Conservation (phyloP, 2,329 filamentous ascomycete species). For the Teratosphaeria nubilosa region DNA sequence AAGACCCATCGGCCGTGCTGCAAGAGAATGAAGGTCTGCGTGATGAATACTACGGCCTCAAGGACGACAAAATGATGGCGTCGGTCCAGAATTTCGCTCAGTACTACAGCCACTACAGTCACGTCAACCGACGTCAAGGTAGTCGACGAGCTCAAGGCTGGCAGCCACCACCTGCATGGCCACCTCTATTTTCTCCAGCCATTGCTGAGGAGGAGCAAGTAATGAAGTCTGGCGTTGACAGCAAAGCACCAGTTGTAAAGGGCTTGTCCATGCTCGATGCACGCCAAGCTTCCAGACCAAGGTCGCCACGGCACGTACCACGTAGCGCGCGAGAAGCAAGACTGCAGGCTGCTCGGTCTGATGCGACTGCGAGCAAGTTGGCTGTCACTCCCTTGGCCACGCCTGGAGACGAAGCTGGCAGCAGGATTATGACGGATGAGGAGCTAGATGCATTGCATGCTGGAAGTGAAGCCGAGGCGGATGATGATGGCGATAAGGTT, state of each 20-base stretch:
- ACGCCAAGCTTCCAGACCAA: background rate
- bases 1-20: conserved; percentile 26
- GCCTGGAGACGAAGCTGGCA: conserved; percentile 14
- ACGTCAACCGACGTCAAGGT: conserved; percentile 13
- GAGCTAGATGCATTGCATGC: conserved; percentile 45
- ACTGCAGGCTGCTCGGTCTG: background rate
- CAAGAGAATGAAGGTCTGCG: conserved; percentile 46
- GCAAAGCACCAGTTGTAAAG: conserved; percentile 11
- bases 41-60: conserved; percentile 87
- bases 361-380: conserved; percentile 1
- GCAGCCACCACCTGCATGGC: conserved; percentile 24
- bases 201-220: conserved; percentile 14
- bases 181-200: conserved; percentile 16
- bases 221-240: conserved; percentile 4
- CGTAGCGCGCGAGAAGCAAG: background rate
- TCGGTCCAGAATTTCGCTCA: conserved; percentile 93
- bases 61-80: conserved; percentile 96
- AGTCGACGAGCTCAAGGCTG: conserved; percentile 16
- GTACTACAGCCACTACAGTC: conserved; percentile 52
- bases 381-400: conserved; percentile 11
- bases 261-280: background rate
- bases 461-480: conserved; percentile 35
- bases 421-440: conserved; percentile 37
- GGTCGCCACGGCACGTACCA: background rate
- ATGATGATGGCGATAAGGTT: conserved; percentile 31